Percentiles rank a stretch among this genome's conserved stretches.
phyloP scores from a whole-genome alignment of 495 filamentous ascomycete species.

The Talaromyces trachyspermus region DNA sequence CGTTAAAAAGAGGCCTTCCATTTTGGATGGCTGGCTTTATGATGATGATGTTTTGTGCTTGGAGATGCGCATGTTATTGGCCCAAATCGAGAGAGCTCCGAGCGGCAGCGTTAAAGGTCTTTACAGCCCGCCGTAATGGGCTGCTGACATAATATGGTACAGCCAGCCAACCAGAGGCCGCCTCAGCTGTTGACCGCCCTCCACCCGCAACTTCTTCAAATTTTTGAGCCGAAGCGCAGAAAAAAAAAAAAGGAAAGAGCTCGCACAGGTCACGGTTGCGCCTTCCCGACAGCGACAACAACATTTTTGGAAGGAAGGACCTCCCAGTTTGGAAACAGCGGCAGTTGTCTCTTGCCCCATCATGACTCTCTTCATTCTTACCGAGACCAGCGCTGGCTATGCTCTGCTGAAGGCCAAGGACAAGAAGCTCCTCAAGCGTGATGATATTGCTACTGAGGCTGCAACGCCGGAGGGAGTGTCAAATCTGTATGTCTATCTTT shows the following conservation, averaged over 20 bases:
- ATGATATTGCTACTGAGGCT: constrained; percentile 65
- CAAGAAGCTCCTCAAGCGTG: constrained; percentile 91
- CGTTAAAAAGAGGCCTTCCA: constrained; percentile 97
- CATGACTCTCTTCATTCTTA: constrained; percentile 77
- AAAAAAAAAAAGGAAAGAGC: constrained; percentile 7
- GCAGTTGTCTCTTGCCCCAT: constrained; percentile 28
- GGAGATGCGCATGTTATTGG: neutral
- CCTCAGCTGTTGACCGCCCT: constrained; percentile 6
- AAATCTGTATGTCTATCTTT: constrained; percentile 61
- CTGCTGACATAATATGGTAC: neutral
- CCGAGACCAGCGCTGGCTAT: constrained; percentile 93
- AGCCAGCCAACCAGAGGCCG: constrained; percentile 2
- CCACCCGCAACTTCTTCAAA: constrained; percentile 5
- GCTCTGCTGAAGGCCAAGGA: constrained; percentile 95
- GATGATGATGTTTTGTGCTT: neutral
- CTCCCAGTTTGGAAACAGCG: constrained; percentile 3
- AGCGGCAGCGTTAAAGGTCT: neutral
- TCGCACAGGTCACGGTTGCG: constrained; percentile 1
- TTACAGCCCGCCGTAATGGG: neutral
- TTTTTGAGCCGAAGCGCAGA: constrained; percentile 9
- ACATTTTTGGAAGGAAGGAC: constrained; percentile 6
- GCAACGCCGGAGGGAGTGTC: constrained; percentile 77
- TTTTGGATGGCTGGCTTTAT: constrained; percentile 27
- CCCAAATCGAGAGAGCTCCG: constrained; percentile 4
- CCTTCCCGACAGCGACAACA: constrained; percentile 4